Evolutionary conservation across 2,329 filamentous ascomycete species (phyloP).

Genomic region (Lasiodiplodia sp.): DNA sequence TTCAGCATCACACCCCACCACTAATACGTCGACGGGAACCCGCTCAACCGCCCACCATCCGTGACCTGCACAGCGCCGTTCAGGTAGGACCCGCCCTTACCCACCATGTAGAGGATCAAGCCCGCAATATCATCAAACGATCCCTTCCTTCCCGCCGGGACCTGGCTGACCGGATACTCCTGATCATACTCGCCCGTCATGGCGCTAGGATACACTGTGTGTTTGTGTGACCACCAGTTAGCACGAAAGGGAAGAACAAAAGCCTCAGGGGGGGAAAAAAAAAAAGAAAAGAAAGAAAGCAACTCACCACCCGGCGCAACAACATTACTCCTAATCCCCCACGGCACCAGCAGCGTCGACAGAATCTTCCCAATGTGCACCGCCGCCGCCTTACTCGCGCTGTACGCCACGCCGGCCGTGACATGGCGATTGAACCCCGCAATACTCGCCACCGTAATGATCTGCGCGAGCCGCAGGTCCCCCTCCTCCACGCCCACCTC

Average conservation of each 20-base stretch:
- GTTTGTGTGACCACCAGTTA: no score
- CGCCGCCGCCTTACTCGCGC: slow-evolving; percentile 53
- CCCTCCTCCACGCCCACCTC: slow-evolving; percentile 38
- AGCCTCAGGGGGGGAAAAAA: slow-evolving; percentile 31
- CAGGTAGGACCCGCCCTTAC: slow-evolving; percentile 60
- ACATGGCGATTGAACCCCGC: slow-evolving; percentile 49
- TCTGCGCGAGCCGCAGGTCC: slow-evolving; percentile 53
- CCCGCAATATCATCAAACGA: slow-evolving; percentile 57
- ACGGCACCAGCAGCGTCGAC: slow-evolving; percentile 48
- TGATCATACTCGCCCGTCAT: slow-evolving; percentile 49
- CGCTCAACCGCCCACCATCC: slow-evolving; percentile 53
- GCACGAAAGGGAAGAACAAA: slow-evolving; percentile 11
- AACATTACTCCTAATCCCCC: slow-evolving; percentile 56
- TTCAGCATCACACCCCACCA: neutral
- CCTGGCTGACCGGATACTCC: slow-evolving; percentile 43
- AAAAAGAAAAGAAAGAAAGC: no score
- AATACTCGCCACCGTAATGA: slow-evolving; percentile 54
- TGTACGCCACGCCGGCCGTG: slow-evolving; percentile 52
- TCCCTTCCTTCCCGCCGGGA: slow-evolving; percentile 52
- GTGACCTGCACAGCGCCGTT: slow-evolving; percentile 61
- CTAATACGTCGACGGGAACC: slow-evolving; percentile 46
- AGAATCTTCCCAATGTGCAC: slow-evolving; percentile 54
- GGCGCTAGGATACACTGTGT: slow-evolving; percentile 48
- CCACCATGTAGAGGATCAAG: slow-evolving; percentile 59
- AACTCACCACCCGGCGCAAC: slow-evolving; percentile 49